Evolutionary conservation across 2,329 filamentous ascomycete species (phyloP).

Genomic region (Zalaria sp.): DNA sequence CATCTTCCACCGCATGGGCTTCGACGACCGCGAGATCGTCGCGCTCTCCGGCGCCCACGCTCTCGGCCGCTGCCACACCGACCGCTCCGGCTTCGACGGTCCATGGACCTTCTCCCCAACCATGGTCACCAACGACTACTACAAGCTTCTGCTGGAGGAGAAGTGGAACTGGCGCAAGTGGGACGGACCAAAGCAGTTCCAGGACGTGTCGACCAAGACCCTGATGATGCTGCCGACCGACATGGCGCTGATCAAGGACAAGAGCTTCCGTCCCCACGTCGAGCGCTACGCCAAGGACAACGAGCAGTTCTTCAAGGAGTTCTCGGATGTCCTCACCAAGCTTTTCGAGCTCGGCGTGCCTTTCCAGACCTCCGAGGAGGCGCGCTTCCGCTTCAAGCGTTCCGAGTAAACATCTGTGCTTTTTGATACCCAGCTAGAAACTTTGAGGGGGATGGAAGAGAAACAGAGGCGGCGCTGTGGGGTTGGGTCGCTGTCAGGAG

Average conservation of each 20-base stretch:
- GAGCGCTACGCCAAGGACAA: constrained; percentile 87
- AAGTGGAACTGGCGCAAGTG: constrained; percentile 89
- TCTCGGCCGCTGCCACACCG: constrained; percentile 76
- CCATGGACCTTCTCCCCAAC: constrained; percentile 90
- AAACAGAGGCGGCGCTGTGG: too few relatives aligned
- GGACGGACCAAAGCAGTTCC: constrained; percentile 78
- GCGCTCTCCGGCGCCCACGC: constrained; percentile 77
- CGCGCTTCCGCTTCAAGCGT: constrained; percentile 31
- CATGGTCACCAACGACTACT: constrained; percentile 90
- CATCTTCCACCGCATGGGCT: constrained; percentile 96
- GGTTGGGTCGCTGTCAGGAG: too few relatives aligned
- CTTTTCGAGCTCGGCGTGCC: constrained; percentile 92
- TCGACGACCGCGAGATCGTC: constrained; percentile 93
- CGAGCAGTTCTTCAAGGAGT: constrained; percentile 87
- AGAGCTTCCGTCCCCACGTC: constrained; percentile 65
- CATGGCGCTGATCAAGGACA: constrained; percentile 75
- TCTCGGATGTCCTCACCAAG: constrained; percentile 61
- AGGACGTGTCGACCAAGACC: constrained; percentile 74
- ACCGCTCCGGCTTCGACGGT: constrained; percentile 76
- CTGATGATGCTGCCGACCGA: constrained; percentile 98
- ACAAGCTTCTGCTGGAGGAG: constrained; percentile 71
- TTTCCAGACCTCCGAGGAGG: constrained; percentile 44
- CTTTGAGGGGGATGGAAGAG: too few relatives aligned
- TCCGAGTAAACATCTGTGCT: constrained; percentile 13
- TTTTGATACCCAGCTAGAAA: too few relatives aligned